phyloP scores from a whole-genome alignment of 208 protist genomes.

The Wallacemonas sp. region DNA sequence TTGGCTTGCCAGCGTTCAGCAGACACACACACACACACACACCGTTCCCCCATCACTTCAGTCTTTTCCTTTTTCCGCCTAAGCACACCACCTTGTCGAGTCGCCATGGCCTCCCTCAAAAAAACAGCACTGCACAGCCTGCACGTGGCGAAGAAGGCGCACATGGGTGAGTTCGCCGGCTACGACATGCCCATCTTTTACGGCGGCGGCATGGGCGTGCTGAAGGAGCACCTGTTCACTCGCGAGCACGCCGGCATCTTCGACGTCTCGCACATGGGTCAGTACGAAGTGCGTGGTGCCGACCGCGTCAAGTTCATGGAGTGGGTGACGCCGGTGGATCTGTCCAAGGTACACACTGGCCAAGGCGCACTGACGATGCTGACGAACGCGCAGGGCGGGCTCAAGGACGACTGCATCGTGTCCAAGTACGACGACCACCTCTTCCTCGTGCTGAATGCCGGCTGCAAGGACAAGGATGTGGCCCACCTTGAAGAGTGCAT shows the following conservation, averaged over 20 bases:
- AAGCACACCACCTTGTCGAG: no score
- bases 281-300: slow-evolving; percentile 86
- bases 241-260: slow-evolving; percentile 91
- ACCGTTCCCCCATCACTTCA: neutral
- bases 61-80: neutral
- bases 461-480: slow-evolving; percentile 94
- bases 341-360: slow-evolving; percentile 39
- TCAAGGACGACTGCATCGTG: slow-evolving; percentile 97
- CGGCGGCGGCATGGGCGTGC: slow-evolving; percentile 57
- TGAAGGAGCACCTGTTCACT: slow-evolving; percentile 91
- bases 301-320: slow-evolving; percentile 94
- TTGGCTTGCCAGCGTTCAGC: neutral
- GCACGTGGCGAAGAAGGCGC: slow-evolving; percentile 84
- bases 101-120: slow-evolving; percentile 39
- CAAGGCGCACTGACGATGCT: slow-evolving; percentile 87
- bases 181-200: slow-evolving; percentile 97
- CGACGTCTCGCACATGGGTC: slow-evolving; percentile 98
- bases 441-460: slow-evolving; percentile 96
- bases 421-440: slow-evolving; percentile 87
- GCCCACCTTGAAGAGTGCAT: slow-evolving; percentile 60
- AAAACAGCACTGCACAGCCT: slow-evolving; percentile 85
- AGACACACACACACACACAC: neutral
- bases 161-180: slow-evolving; percentile 95
- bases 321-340: slow-evolving; percentile 83
- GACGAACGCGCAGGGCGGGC: slow-evolving; percentile 91